Evolutionary conservation across 495 filamentous ascomycete genomes (phyloP).

Genomic region (Staphylotrichum tortipilum): DNA sequence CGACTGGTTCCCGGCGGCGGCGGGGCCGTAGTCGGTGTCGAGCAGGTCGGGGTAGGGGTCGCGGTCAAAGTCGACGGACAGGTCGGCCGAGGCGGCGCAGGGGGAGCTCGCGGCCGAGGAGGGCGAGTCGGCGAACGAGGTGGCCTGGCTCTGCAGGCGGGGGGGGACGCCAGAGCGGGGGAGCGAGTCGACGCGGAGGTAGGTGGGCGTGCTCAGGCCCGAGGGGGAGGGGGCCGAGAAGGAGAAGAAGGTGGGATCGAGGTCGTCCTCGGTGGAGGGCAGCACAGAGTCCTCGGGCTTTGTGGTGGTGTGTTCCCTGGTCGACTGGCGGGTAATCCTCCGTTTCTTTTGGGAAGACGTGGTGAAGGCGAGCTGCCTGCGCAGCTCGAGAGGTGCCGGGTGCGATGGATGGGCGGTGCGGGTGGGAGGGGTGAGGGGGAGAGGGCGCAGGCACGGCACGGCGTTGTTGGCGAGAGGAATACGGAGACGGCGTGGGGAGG

Average conservation of each 20-base stretch:
- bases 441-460: no score
- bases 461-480: no score
- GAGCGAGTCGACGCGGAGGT: constrained; percentile 52
- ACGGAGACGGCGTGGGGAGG: background rate
- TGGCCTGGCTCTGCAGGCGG: constrained; percentile 40
- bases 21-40: constrained; percentile 16
- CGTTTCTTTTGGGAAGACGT: constrained; percentile 90
- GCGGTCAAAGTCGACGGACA: constrained; percentile 58
- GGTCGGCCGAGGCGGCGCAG: constrained; percentile 61
- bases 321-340: constrained; percentile 58
- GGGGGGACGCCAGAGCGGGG: constrained; percentile 40
- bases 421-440: no score
- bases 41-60: constrained; percentile 47
- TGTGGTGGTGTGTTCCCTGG: constrained; percentile 27
- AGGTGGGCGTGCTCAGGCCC: constrained; percentile 42
- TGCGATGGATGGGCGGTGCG: no score
- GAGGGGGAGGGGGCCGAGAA: constrained; percentile 30
- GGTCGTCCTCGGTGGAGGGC: constrained; percentile 42
- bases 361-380: constrained; percentile 66
- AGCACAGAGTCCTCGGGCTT: constrained; percentile 36
- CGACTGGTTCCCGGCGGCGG: constrained; percentile 30
- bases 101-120: constrained; percentile 57
- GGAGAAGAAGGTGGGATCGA: constrained; percentile 31
- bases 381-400: constrained; percentile 48
- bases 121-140: constrained; percentile 42